A percentile compares a stretch with the other conserved stretches of the same genome.
These are phyloP conservation scores for Tylopilus subfusipes DNA, from an alignment of 768 basidiomycete genomes.

Conservation along the genomic window DNA sequence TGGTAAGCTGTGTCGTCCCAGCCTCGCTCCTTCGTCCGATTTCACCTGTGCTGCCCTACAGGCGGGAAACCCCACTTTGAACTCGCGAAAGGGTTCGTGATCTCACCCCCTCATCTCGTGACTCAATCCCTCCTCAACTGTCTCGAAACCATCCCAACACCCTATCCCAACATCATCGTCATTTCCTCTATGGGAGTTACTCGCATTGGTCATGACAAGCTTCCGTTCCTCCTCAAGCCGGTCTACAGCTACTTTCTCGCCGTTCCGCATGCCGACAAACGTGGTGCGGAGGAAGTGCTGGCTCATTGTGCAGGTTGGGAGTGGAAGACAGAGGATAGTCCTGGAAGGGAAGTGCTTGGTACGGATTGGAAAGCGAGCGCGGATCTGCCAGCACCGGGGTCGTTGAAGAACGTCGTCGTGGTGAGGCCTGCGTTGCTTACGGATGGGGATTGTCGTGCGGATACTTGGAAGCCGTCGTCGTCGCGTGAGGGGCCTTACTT, in stretches of 20 bases:
- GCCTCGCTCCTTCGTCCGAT: background rate
- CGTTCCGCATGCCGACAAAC: slow-evolving; percentile 56
- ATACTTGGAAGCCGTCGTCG: slow-evolving; percentile 16
- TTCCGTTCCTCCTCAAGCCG: slow-evolving; percentile 48
- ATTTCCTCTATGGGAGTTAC: slow-evolving; percentile 55
- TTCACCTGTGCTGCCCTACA: slow-evolving; percentile 1
- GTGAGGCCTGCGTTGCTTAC: slow-evolving; percentile 58
- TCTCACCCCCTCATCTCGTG: slow-evolving; percentile 54
- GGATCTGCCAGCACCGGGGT: slow-evolving; percentile 39
- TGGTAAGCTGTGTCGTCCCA: slow-evolving; percentile 37
- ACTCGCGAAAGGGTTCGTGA: slow-evolving; percentile 44
- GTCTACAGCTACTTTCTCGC: slow-evolving; percentile 46
- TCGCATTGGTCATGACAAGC: slow-evolving; percentile 36
- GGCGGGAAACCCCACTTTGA: slow-evolving; percentile 39
- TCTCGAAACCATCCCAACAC: slow-evolving; percentile 49
- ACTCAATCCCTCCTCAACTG: slow-evolving; percentile 54
- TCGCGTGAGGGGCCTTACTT: slow-evolving; percentile 34
- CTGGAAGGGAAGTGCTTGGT: slow-evolving; percentile 41
- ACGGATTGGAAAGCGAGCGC: slow-evolving; percentile 39
- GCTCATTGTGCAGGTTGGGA: slow-evolving; percentile 47
- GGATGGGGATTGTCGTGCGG: slow-evolving; percentile 46
- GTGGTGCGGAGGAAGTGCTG: slow-evolving; percentile 52
- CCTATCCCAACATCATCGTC: slow-evolving; percentile 48
- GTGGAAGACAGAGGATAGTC: slow-evolving; percentile 49
- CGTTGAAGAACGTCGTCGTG: slow-evolving; percentile 41